A percentile compares a stretch with the other conserved stretches of the same genome.
phyloP scores from a whole-genome alignment of 2,329 filamentous ascomycete species.

The Diaporthe aspalathi region DNA sequence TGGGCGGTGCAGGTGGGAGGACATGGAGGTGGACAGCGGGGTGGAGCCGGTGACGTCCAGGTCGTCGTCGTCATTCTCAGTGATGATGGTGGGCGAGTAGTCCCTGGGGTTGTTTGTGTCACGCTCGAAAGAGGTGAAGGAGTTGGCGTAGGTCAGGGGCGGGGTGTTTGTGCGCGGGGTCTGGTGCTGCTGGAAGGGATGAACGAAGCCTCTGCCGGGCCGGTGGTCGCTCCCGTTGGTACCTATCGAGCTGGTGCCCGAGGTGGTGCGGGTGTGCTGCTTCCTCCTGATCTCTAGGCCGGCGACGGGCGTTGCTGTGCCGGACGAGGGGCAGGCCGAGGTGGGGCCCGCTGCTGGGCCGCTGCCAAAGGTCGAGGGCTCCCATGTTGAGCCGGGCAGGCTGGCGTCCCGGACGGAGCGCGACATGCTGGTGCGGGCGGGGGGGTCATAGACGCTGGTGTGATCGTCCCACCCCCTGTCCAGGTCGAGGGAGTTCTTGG shows the following conservation, averaged over 20 bases:
- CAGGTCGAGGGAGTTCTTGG: conserved; percentile 72
- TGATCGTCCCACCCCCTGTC: conserved; percentile 71
- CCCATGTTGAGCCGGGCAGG: conserved; percentile 50
- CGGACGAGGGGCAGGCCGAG: conserved; percentile 42
- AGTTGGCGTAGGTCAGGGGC: conserved; percentile 68
- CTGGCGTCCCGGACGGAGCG: conserved; percentile 56
- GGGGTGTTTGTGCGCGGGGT: conserved; percentile 71
- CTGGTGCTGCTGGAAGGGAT: conserved; percentile 75
- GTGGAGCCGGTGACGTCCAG: conserved; percentile 36
- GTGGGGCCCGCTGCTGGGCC: not conserved
- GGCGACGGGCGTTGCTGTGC: conserved; percentile 36
- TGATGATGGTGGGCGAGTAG: conserved; percentile 68
- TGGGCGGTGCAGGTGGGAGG: conserved; percentile 44
- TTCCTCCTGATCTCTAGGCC: conserved; percentile 42
- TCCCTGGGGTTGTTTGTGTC: conserved; percentile 59
- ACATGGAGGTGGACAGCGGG: conserved; percentile 40
- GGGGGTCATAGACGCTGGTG: conserved; percentile 49
- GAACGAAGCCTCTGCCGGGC: conserved; percentile 64
- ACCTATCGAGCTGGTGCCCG: conserved; percentile 64
- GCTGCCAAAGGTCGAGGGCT: conserved; percentile 36
- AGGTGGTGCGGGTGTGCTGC: conserved; percentile 69
- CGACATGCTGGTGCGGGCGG: conserved; percentile 39
- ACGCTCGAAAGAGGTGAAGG: conserved; percentile 59
- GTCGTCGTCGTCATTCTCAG: conserved; percentile 61
- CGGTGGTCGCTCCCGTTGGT: conserved; percentile 62